Evolutionary conservation across 768 basidiomycete species (phyloP), one percentile per base, ranked within the genome.

Genomic region (Thelephora ganbajun): DNA sequence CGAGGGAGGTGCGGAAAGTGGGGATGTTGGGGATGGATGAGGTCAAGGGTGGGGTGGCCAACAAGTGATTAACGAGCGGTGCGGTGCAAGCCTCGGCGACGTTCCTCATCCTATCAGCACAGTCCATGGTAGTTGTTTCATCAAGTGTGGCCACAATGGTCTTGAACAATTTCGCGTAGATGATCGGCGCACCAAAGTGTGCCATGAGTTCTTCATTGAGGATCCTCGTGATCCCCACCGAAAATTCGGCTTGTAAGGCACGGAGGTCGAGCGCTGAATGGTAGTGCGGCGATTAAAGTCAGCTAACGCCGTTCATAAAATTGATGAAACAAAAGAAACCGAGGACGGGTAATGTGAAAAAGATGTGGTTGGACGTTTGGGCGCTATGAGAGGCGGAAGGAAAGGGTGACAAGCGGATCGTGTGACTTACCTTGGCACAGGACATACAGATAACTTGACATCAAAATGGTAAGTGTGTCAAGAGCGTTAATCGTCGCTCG

Each of bases 401-500:
- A 4, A 30, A 30, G 26, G 9, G 26, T 30, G 26, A 4, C 9
- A 30, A 30, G 19, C 22, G n/a, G 12, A 18, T 20, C 44, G 26
- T 18, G n/a, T 16, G 18, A 43, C 44, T 30, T 41, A 34, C 58
- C 63, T 71, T 91, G 87, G 61, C 84, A 83, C 35, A 83, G 70
- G 43, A 80, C 66, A 61, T 86, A 87, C 39, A 92, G 68, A 57
- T 88, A 88, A 13, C 81, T 79, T 1, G 87, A 70, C 6, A 76
- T 77, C 50, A 91, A 64, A 53, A 87, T 70, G 2, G 84, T 77
- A 45, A 89, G 70, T 2, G 89, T 80, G 50, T 91, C 85, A 13
- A 88, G 70, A 12, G 89, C 76, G 55, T 75, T 76, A 55, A 88
- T 67, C 0, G 89, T 89, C 22, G 81, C 81, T 35, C 89, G 79